phyloP scores from a whole-genome alignment of 495 filamentous ascomycete species.

The Hypoxylon perforatum region DNA sequence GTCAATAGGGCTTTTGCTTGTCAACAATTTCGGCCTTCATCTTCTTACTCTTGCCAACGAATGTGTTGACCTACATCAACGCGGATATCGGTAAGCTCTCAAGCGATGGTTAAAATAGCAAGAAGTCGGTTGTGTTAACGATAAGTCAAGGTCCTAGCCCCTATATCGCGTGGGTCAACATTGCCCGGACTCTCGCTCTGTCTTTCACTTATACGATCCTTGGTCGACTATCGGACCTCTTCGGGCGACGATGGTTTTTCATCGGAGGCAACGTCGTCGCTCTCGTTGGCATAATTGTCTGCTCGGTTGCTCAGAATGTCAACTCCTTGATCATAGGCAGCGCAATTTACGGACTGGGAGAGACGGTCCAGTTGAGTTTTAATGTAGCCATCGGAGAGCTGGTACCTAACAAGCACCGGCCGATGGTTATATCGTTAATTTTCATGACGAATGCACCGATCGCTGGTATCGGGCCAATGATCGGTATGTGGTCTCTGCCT shows the following conservation, averaged over 20 bases:
- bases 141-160: constrained; percentile 49
- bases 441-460: constrained; percentile 53
- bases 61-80: constrained; percentile 45
- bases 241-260: constrained; percentile 64
- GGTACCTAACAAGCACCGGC: constrained; percentile 56
- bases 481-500: constrained; percentile 33
- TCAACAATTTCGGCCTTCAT: constrained; percentile 44
- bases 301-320: constrained; percentile 57
- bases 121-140: constrained; percentile 37
- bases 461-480: constrained; percentile 55
- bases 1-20: constrained; percentile 40
- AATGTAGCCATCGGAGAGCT: constrained; percentile 58
- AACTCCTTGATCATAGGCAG: constrained; percentile 55
- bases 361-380: constrained; percentile 55
- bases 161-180: constrained; percentile 51
- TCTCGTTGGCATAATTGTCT: constrained; percentile 57
- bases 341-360: constrained; percentile 50
- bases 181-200: constrained; percentile 47
- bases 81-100: constrained; percentile 42
- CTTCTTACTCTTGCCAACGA: constrained; percentile 43
- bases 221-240: constrained; percentile 64
- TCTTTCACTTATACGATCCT: constrained; percentile 50
- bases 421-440: constrained; percentile 53
- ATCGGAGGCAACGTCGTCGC: constrained; percentile 55
- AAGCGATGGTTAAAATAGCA: not conserved